Conservation (phyloP, 805 yeast genomes). For the Maudiozyma serrabonitensis region DNA sequence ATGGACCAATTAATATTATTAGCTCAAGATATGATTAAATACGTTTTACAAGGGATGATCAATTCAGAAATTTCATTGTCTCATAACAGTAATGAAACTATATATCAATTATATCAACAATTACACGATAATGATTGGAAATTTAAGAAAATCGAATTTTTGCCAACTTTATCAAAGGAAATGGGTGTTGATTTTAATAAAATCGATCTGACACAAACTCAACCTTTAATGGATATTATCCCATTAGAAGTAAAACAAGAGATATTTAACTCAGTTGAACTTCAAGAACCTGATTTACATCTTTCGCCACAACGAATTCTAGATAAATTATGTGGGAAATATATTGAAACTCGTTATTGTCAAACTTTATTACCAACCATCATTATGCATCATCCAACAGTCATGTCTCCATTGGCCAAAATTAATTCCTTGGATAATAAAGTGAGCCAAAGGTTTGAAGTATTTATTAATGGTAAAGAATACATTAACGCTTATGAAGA, state of each 20-base stretch:
- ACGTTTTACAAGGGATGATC: conserved; percentile 26
- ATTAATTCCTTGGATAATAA: conserved; percentile 33
- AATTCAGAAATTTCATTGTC: not conserved
- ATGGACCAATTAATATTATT: conserved; percentile 56
- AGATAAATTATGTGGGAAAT: conserved; percentile 51
- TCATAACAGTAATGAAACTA: not conserved
- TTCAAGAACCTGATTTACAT: not conserved
- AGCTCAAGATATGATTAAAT: conserved; percentile 48
- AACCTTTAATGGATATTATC: conserved; percentile 5
- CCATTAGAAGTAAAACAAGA: conserved; percentile 5
- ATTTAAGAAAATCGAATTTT: conserved; percentile 25
- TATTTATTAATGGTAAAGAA: conserved; percentile 73
- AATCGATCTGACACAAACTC: conserved; percentile 29
- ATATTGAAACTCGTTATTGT: conserved; percentile 54
- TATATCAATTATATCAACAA: conserved; percentile 4
- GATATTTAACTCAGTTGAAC: conserved; percentile 3
- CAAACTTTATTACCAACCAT: conserved; percentile 46
- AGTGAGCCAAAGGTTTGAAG: conserved; percentile 67
- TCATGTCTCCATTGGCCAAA: conserved; percentile 83
- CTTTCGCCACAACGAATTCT: conserved; percentile 49
- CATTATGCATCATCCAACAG: conserved; percentile 73
- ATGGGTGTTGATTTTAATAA: conserved; percentile 10
- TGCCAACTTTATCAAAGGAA: conserved; percentile 23
- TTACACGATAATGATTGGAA: conserved; percentile 16
- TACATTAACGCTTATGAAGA: conserved; percentile 92